Evolutionary conservation across 352 stramenopile genomes (phyloP).

Genomic region (Phytopythium ostracodes): DNA sequence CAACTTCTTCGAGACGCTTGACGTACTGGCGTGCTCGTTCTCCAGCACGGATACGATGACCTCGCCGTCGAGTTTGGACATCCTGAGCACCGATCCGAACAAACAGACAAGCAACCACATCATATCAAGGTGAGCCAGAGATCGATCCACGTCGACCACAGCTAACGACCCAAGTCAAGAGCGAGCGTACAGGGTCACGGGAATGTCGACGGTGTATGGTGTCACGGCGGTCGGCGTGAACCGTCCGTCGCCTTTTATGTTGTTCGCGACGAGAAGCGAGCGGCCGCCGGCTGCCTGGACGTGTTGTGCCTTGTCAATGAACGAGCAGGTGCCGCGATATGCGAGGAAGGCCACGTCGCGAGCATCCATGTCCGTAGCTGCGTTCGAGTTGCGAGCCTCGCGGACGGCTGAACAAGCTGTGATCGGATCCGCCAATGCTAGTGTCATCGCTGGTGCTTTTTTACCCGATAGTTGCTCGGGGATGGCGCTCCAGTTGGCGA

Average conservation of each 20-base stretch:
- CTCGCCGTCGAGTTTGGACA: slow-evolving; percentile 62
- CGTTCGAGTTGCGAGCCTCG: background rate
- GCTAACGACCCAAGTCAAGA: too few species aligned
- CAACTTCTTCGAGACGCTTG: too few species aligned
- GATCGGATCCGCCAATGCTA: slow-evolving; percentile 34
- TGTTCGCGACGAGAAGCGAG: slow-evolving; percentile 60
- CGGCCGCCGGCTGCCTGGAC: slow-evolving; percentile 24
- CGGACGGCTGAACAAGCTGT: slow-evolving; percentile 30
- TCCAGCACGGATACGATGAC: slow-evolving; percentile 59
- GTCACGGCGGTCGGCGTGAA: slow-evolving; percentile 38
- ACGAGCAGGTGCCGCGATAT: slow-evolving; percentile 55
- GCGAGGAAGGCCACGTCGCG: slow-evolving; percentile 27
- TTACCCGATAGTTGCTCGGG: slow-evolving; percentile 15
- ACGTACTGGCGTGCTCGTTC: slow-evolving; percentile 34
- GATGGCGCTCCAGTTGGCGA: slow-evolving; percentile 56
- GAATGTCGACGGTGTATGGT: slow-evolving; percentile 28
- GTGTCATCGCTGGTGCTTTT: slow-evolving; percentile 12
- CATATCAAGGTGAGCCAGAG: too few species aligned
- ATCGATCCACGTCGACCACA: too few species aligned
- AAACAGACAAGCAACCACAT: too few species aligned
- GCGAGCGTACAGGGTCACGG: slow-evolving; percentile 51
- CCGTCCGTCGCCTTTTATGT: slow-evolving; percentile 48
- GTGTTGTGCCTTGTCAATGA: slow-evolving; percentile 62
- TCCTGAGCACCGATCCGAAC: too few species aligned
- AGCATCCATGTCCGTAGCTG: background rate